Percentiles rank a stretch among this genome's conserved stretches.
These are phyloP conservation scores for Coprinopsis sp. DNA, from an alignment of 768 basidiomycete genomes.

Conservation along the genomic window DNA sequence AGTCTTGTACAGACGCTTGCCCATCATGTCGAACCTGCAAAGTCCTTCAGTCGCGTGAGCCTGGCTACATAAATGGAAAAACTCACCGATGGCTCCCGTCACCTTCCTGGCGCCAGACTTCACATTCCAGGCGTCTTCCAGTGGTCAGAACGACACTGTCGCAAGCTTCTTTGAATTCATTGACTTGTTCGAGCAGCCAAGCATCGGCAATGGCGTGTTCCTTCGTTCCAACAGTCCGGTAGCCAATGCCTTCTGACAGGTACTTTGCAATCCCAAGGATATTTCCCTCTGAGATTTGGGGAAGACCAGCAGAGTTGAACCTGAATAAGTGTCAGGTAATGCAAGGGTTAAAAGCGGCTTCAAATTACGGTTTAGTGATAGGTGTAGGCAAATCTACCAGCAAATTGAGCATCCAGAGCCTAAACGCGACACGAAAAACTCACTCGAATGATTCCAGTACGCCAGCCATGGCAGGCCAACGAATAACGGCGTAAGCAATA, in stretches of 20 bases:
- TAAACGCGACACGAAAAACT: conserved; percentile 16
- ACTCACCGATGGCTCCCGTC: conserved; percentile 83
- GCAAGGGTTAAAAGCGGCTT: neutral
- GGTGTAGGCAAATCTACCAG: conserved; percentile 53
- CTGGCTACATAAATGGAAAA: neutral
- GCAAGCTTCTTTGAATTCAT: conserved; percentile 58
- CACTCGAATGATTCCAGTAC: conserved; percentile 45
- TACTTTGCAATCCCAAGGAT: conserved; percentile 61
- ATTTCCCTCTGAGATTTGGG: conserved; percentile 67
- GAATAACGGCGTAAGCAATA: conserved; percentile 51
- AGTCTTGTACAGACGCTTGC: conserved; percentile 74
- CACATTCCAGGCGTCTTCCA: conserved; percentile 73
- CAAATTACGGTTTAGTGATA: conserved; percentile 45
- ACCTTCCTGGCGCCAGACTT: conserved; percentile 87
- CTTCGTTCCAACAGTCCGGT: conserved; percentile 83
- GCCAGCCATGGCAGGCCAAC: conserved; percentile 45
- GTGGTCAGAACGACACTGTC: conserved; percentile 42
- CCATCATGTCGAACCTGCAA: conserved; percentile 88
- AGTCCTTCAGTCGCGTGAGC: neutral
- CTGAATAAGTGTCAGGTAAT: conserved; percentile 16
- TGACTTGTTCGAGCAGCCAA: conserved; percentile 72
- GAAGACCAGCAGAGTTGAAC: conserved; percentile 44
- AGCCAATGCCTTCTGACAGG: conserved; percentile 85
- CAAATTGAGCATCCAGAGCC: conserved; percentile 1
- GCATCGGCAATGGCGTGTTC: conserved; percentile 83